Conservation (phyloP, 306 rosid genomes). For the Trifolium subterraneum region DNA sequence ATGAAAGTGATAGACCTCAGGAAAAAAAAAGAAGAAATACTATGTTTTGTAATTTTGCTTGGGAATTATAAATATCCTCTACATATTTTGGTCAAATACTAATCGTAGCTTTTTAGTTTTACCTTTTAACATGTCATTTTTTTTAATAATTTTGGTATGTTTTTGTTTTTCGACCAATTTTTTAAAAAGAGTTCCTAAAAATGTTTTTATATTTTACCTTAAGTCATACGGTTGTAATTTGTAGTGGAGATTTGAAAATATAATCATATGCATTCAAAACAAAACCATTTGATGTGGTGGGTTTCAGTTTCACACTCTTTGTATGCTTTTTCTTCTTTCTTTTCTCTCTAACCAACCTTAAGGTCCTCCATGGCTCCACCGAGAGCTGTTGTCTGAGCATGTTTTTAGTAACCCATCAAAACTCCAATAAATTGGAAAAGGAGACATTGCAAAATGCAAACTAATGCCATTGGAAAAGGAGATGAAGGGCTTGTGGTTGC, state of each 20-base stretch:
- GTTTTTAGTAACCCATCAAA: no score
- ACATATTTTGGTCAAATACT: neutral
- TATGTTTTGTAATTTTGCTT: constrained; percentile 14
- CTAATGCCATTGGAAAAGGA: no score
- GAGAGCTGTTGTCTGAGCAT: no score
- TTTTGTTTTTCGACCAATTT: neutral
- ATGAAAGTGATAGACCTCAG: constrained; percentile 32
- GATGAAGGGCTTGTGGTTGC: neutral
- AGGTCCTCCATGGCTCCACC: no score
- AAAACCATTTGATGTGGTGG: neutral
- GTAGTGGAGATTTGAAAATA: no score
- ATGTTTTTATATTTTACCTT: no score
- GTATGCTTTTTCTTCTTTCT: no score
- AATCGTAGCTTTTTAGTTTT: neutral
- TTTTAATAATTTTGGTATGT: neutral
- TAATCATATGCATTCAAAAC: neutral
- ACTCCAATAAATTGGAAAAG: no score
- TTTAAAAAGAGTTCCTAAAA: neutral
- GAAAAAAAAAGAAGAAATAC: neutral
- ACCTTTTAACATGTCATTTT: neutral
- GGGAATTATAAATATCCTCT: neutral
- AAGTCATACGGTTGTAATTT: no score
- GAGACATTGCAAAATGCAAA: no score
- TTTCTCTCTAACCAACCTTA: no score
- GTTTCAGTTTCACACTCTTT: no score